Evolutionary conservation across 1,284 basidiomycete genomes (phyloP), one percentile per base, ranked within the genome.

Genomic region (Puccinia triticina): DNA sequence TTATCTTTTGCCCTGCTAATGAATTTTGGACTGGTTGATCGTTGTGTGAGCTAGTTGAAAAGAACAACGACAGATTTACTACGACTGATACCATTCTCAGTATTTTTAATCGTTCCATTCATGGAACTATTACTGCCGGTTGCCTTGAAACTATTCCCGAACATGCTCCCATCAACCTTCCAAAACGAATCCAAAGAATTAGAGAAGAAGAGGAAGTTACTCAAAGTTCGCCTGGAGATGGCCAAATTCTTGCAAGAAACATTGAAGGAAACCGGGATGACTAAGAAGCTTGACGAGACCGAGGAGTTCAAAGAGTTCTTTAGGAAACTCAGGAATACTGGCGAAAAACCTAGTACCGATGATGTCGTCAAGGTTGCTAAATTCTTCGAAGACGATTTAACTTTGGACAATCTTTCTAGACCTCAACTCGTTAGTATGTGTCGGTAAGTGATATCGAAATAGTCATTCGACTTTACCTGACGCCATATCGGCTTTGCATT

Each of bases 281-380:
- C 94, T 10, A 87, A 96, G 86, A 91, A 92, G 26, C 96, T 99
- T 83, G 91, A 98, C 82, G 94, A 94, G 83, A 93, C 91, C 76
- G 95, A 98, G 84, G 94, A 95, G 79, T 99, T 99, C 90, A 98
- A 98, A 87, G 95, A 98, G 88, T 99, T 99, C 89, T 99, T 99
- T 92, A 92, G 95, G 86, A 99, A 99, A 89, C 92, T 92, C 82
- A 93, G 96, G 82, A 93, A 94, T 11, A 99, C 96, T 0, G 96
- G 96, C 83, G 96, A 98, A 89, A 91, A 92, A 0, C 96, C 96
- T 26, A 95, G 95, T 1, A 90, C 92, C 8, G 88, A 91, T 83
- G 96, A 99, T 86, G 91, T 98, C 84, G 92, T 98, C 89, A 94
- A 92, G 85, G 96, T 99, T 40, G 96, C 96, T 77, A 95, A 94